These are phyloP conservation scores for Erythrophleum ivorense DNA, from an alignment of 331 rosid genomes.

Conservation along the genomic window DNA sequence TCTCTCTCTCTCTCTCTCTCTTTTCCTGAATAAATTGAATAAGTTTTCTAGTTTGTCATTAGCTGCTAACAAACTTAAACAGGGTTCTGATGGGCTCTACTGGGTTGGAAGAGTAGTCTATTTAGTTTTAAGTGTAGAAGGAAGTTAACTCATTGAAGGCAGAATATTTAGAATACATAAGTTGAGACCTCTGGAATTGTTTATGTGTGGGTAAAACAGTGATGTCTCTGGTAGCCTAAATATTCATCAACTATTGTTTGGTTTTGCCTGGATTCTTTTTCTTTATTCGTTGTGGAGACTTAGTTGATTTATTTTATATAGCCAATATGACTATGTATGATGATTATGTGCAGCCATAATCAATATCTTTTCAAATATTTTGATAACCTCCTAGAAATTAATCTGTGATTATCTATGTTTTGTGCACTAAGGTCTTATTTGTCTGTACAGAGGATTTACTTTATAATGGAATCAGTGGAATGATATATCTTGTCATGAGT, in stretches of 20 bases:
- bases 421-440: neutral
- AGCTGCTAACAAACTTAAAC: too few relatives aligned
- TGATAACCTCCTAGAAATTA: slow-evolving; percentile 8
- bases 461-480: neutral
- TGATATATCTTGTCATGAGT: slow-evolving; percentile 25
- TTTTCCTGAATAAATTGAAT: too few relatives aligned
- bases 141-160: too few relatives aligned
- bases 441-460: neutral
- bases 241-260: slow-evolving; percentile 2
- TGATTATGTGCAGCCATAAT: slow-evolving; percentile 8
- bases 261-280: neutral
- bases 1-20: too few relatives aligned
- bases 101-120: too few relatives aligned
- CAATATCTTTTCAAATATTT: slow-evolving; percentile 17
- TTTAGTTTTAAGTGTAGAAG: too few relatives aligned
- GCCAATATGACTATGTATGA: neutral
- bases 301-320: neutral
- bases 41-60: too few relatives aligned
- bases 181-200: neutral
- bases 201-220: neutral
- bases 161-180: neutral
- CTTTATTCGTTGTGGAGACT: neutral
- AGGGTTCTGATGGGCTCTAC: too few relatives aligned
- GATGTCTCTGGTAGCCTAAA: neutral
- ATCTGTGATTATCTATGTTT: neutral